A percentile compares a stretch with the other conserved stretches of the same genome.
Evolutionary conservation across 441 rosid genomes (phyloP).

Genomic region (Erodium chrysanthum): DNA sequence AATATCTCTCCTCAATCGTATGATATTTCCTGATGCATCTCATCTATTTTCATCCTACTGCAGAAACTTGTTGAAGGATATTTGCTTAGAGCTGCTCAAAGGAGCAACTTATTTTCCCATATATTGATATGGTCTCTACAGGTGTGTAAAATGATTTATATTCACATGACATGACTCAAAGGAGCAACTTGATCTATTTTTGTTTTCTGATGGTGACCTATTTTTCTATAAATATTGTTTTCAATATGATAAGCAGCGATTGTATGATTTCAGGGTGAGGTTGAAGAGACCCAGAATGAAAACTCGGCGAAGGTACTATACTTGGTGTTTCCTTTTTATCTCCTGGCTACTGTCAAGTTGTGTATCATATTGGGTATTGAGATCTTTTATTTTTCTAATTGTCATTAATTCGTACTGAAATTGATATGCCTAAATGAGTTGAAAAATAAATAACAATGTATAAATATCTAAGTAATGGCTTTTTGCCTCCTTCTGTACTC

Average conservation of each 20-base stretch:
- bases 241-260: constrained; percentile 9
- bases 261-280: constrained; percentile 68
- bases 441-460: too few species aligned
- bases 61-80: constrained; percentile 96
- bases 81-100: constrained; percentile 88
- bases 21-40: background rate
- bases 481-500: too few species aligned
- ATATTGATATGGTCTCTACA: constrained; percentile 95
- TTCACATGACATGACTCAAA: background rate
- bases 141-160: constrained; percentile 34
- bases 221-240: constrained; percentile 13
- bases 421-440: too few species aligned
- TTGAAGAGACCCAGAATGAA: constrained; percentile 65
- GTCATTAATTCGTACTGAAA: too few species aligned
- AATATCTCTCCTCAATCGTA: background rate
- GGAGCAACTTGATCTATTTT: constrained; percentile 8
- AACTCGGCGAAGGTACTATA: constrained; percentile 47
- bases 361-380: too few species aligned
- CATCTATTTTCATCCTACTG: constrained; percentile 19
- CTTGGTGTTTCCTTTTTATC: background rate
- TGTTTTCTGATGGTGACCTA: constrained; percentile 12
- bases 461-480: too few species aligned
- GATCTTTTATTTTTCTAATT: too few species aligned
- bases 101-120: constrained; percentile 91
- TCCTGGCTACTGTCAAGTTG: too few species aligned